These are phyloP conservation scores for Millerago galiae DNA, from an alignment of 805 yeast genomes.

Conservation along the genomic window DNA sequence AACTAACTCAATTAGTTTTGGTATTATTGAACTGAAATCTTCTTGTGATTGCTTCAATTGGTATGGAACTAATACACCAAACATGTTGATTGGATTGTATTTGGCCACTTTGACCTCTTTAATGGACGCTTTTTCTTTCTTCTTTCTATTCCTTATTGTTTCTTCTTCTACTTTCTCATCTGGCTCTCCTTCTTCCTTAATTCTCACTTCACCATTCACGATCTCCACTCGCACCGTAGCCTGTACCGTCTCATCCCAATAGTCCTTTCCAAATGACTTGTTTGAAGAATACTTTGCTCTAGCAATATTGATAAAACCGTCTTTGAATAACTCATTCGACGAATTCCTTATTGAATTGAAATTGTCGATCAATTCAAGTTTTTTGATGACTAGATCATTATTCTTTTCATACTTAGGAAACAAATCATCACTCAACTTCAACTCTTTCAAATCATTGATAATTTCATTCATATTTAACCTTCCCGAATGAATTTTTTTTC, in stretches of 20 bases:
- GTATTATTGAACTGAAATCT: constrained; percentile 30
- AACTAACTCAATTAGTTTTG: constrained; percentile 4
- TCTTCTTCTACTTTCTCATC: background rate
- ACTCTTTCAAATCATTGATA: background rate
- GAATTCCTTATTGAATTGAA: constrained; percentile 5
- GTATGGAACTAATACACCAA: constrained; percentile 42
- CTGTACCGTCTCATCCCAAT: constrained; percentile 32
- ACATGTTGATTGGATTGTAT: constrained; percentile 37
- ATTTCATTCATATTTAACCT: too few relatives aligned
- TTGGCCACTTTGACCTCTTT: constrained; percentile 3
- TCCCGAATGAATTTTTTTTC: too few relatives aligned
- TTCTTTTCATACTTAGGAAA: constrained; percentile 5
- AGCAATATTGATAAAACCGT: constrained; percentile 37
- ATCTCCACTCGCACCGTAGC: constrained; percentile 18
- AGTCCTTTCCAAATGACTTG: constrained; percentile 33
- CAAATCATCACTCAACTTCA: constrained; percentile 11
- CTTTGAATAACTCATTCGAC: constrained; percentile 8
- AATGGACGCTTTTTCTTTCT: background rate
- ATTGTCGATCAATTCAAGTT: constrained; percentile 11
- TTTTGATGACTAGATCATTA: constrained; percentile 1
- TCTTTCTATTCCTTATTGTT: constrained; percentile 7
- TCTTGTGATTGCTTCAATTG: constrained; percentile 33
- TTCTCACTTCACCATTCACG: background rate
- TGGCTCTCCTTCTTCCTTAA: background rate
- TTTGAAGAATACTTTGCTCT: constrained; percentile 37